Conservation (phyloP, 257 asterid species). For the Salvia miltiorrhiza region DNA sequence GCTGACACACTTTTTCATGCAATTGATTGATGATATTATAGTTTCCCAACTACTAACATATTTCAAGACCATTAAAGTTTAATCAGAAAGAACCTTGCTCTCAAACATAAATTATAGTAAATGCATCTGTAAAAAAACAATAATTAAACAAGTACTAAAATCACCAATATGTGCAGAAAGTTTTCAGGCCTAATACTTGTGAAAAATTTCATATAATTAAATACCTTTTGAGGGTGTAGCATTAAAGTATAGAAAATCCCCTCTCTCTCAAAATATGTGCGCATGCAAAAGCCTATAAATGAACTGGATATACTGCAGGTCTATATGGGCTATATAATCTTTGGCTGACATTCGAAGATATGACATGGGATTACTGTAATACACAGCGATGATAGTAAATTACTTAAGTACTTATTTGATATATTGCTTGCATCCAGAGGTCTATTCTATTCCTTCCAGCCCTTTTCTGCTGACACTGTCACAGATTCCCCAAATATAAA, state of each 20-base stretch:
- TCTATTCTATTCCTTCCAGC: constrained; percentile 32
- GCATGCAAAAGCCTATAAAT: constrained; percentile 38
- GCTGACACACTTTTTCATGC: constrained; percentile 19
- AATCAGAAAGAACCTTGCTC: background rate
- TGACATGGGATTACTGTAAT: constrained; percentile 33
- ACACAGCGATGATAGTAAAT: constrained; percentile 22
- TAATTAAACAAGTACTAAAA: background rate
- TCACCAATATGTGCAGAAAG: background rate
- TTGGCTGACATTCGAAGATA: constrained; percentile 50
- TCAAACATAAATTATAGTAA: background rate
- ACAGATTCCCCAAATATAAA: constrained; percentile 28
- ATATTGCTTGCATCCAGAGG: constrained; percentile 35
- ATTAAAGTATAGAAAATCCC: constrained; percentile 1
- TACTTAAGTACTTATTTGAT: constrained; percentile 3
- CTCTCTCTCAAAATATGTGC: constrained; percentile 18
- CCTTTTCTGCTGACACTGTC: constrained; percentile 31
- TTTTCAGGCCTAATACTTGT: background rate
- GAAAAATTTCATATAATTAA: background rate
- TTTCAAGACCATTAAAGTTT: background rate
- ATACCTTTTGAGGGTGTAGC: constrained; percentile 15
- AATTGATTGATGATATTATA: constrained; percentile 11
- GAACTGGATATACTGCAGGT: constrained; percentile 39
- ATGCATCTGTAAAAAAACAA: background rate
- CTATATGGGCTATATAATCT: constrained; percentile 46
- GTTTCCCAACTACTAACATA: constrained; percentile 16